Evolutionary conservation across 1,284 basidiomycete genomes (phyloP).

Genomic region (Dichomitus squalens): DNA sequence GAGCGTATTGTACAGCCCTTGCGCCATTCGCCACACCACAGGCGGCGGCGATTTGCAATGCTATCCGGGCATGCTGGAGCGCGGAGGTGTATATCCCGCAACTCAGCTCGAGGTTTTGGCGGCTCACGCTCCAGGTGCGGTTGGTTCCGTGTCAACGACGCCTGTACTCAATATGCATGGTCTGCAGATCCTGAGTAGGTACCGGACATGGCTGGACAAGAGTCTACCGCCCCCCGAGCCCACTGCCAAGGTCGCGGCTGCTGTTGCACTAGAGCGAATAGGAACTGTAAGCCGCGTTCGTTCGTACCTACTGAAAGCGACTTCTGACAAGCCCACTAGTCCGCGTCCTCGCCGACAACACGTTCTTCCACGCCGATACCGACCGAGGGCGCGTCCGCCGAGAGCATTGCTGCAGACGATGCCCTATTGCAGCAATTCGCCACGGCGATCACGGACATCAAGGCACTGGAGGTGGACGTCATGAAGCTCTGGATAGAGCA

Average conservation of each 20-base stretch:
- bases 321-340: background rate
- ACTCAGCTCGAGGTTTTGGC: constrained; percentile 85
- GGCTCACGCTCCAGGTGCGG: constrained; percentile 82
- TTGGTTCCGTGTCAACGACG: constrained; percentile 29
- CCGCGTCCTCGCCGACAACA: constrained; percentile 29
- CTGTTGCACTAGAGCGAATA: constrained; percentile 40
- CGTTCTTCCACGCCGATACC: constrained; percentile 56
- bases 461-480: constrained; percentile 52
- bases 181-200: constrained; percentile 74
- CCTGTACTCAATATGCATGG: background rate
- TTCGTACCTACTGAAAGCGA: background rate
- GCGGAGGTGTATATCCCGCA: constrained; percentile 83
- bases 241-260: constrained; percentile 32
- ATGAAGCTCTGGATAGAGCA: constrained; percentile 65
- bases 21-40: constrained; percentile 60
- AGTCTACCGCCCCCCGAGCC: constrained; percentile 44
- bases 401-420: constrained; percentile 64
- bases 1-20: constrained; percentile 16
- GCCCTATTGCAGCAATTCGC: constrained; percentile 60
- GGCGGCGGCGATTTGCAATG: constrained; percentile 69
- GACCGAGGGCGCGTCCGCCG: constrained; percentile 51
- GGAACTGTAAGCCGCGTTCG: constrained; percentile 7
- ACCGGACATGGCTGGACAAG: constrained; percentile 71
- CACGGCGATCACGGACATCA: constrained; percentile 66
- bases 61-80: constrained; percentile 82